phyloP scores from a whole-genome alignment of 345 rosid genomes.

The Excoecaria cochinchinensis region DNA sequence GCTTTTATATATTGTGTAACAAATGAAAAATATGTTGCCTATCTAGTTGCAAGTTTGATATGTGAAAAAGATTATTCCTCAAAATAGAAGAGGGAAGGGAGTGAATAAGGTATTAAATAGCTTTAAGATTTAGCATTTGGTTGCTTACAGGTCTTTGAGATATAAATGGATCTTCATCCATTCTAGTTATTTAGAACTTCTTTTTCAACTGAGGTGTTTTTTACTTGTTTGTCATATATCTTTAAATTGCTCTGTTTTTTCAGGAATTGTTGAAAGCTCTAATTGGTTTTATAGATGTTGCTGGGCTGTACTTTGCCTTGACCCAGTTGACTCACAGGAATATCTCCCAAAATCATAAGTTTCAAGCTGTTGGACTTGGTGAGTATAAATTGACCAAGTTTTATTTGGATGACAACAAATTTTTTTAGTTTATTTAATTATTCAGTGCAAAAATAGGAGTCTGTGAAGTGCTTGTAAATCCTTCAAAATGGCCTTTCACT shows the following conservation, averaged over 20 bases:
- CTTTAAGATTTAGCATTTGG: background rate
- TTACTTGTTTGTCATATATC: conserved; percentile 2
- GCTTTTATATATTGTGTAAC: background rate
- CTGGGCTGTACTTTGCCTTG: conserved; percentile 88
- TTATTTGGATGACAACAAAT: background rate
- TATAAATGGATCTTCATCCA: background rate
- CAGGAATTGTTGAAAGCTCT: conserved; percentile 93
- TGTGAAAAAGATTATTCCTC: background rate
- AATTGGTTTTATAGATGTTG: conserved; percentile 93
- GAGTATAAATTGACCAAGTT: conserved; percentile 29
- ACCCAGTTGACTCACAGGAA: conserved; percentile 93
- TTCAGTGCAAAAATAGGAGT: background rate
- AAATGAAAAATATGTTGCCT: background rate
- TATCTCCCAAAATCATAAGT: conserved; percentile 94
- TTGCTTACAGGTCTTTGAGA: background rate
- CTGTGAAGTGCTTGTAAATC: background rate
- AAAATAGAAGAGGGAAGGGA: background rate
- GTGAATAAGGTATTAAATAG: background rate
- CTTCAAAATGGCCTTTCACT: background rate
- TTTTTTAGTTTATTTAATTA: background rate
- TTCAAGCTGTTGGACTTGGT: conserved; percentile 98
- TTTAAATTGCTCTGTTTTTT: conserved; percentile 12
- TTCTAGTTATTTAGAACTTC: background rate
- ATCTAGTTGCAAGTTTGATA: background rate
- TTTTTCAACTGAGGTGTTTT: background rate